Base-by-base conservation (phyloP, 495 filamentous ascomycete species). In the Niebla homalea region DNA sequence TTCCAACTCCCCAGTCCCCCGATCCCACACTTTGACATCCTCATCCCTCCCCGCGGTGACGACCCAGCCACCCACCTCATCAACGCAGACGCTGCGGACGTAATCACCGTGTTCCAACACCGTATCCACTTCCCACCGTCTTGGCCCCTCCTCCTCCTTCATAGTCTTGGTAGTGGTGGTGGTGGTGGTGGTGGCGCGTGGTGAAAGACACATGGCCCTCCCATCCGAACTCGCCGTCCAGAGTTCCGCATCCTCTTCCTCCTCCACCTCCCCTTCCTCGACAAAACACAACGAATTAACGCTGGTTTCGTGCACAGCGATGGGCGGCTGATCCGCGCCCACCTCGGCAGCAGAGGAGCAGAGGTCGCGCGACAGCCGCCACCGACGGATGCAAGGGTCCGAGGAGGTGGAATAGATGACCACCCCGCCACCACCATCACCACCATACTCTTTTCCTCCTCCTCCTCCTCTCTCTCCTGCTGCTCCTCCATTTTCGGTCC, bases 181-280 rank as follows among this genome's bases (percentile, higher is more conserved):
- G 29, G 4, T 32, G 29, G 29, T 32, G 29, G 8, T 32, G 10
- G 26, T 29, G 6, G 3, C 1, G 8, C 72, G 64, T 44, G 86
- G 70, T 8, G 79, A 74, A 15, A 94, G 70, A 58, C 83, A 86
- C 58, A 87, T 87, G 2, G 79, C 78, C 0, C 80, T 86, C 36
- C 83, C 88, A 60, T 98, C 92, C 12, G 87, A 86, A 26, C 84
- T 89, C 2, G 89, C 83, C 12, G 89, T 94, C 86, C 85, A 96
- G 23, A 97, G 69, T 56, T 96, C 90, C 2, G 69, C 73, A 48
- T 87, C 85, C 21, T 61, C 67, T 19, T 79, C 80, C 20, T 61
- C 67, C 21, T 79, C 80, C 7, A 7, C 7, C 5, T 12, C 29
- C 8, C 2, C 7, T 2, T 12, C 29, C 8, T 11, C 2, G 2